These are phyloP conservation scores for Russula foetens DNA, from an alignment of 768 basidiomycete species.

Conservation along the genomic window DNA sequence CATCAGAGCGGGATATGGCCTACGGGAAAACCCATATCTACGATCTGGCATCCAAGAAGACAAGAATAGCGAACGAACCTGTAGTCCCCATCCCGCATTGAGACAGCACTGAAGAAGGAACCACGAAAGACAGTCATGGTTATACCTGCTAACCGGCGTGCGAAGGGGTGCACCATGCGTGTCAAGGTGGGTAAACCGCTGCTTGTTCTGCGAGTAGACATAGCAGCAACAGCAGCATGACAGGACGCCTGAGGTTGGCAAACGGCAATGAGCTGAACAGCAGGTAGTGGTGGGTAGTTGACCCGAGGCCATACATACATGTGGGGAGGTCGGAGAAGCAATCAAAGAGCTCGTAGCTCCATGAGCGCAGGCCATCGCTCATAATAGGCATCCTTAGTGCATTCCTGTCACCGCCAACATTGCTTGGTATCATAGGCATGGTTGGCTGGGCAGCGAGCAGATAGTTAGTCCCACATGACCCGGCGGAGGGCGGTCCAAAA, in stretches of 20 bases:
- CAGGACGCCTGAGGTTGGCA: neutral
- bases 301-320: neutral
- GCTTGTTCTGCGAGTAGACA: neutral
- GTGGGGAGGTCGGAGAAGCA: neutral
- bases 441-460: neutral
- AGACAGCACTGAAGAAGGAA: neutral
- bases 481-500: neutral
- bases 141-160: neutral
- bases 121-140: neutral
- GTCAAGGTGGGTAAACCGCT: neutral
- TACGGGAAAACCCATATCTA: neutral
- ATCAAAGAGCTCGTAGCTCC: neutral
- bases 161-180: neutral
- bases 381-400: neutral
- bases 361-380: neutral
- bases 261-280: neutral
- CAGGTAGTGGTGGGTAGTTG: neutral
- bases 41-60: neutral
- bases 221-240: neutral
- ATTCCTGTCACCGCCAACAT: neutral
- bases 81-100: neutral
- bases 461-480: neutral
- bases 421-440: neutral
- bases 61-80: neutral
- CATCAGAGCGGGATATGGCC: neutral